Base-by-base conservation (phyloP, 2,329 filamentous ascomycete species). In the Fusarium aywerte region DNA sequence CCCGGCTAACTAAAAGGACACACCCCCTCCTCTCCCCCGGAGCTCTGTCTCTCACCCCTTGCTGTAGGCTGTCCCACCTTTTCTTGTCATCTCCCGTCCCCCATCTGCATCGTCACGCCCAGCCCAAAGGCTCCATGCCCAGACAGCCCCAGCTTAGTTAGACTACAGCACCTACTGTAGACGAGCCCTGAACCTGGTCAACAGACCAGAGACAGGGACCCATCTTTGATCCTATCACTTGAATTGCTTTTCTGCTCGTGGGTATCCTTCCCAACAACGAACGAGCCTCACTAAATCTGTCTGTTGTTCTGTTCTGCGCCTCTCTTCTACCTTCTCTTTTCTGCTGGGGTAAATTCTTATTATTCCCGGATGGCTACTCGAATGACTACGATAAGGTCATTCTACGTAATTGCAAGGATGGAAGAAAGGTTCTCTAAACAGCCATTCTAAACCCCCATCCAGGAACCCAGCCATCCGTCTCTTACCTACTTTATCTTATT, bases 31-130 rank as follows among this genome's bases (percentile, higher is more conserved):
- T 49, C 35, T 40, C 13, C 56, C 44, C 58, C 44, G 42, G 51
- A 35, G 51, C 58, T 63, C 58, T 63, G 44, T n/a, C 58, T 48
- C 25, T 42, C 58, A 45, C 58, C 44, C 58, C 58, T 54, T 53
- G 25, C 31, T 35, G 44, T 35, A 25, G 31, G 18, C 29, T n/a
- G 63, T 35, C 43, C 68, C 69, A 72, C 56, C 52, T 51, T 59
- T 49, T 59, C 57, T 70, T 72, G 69, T 70, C 65, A 72, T 65
- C 69, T 68, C 66, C 62, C 60, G 62, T 54, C 60, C 64, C 57
- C 67, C 54, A 61, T 67, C 65, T 51, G 44, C 58, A 67, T 67
- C 66, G 42, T 61, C 65, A 63, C 58, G 33, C 44, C 53, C 62
- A 63, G 62, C 16, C 44, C 31, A 48, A 64, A 10, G 27, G 8